phyloP scores from a whole-genome alignment of 2,329 filamentous ascomycete species.

The Coleophoma cylindrospora region DNA sequence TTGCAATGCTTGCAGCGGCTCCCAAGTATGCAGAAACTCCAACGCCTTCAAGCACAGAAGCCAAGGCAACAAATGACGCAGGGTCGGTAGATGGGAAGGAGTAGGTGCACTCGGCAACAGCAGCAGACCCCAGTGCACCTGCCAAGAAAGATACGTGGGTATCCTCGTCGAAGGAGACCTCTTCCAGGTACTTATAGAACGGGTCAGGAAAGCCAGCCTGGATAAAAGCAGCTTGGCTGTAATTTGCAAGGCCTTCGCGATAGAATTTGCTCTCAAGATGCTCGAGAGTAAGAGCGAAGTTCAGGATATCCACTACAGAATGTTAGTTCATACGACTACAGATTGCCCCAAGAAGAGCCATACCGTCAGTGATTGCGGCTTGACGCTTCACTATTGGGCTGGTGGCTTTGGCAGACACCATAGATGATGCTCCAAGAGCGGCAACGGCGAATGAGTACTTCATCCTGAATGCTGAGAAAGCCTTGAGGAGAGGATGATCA shows the following conservation, averaged over 20 bases:
- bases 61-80: slow-evolving; percentile 44
- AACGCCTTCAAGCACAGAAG: slow-evolving; percentile 50
- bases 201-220: slow-evolving; percentile 41
- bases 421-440: slow-evolving; percentile 11
- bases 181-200: slow-evolving; percentile 53
- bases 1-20: slow-evolving; percentile 52
- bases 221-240: slow-evolving; percentile 44
- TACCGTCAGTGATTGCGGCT: slow-evolving; percentile 10
- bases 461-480: slow-evolving; percentile 9
- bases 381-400: slow-evolving; percentile 7
- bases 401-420: slow-evolving; percentile 8
- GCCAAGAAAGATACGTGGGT: slow-evolving; percentile 53
- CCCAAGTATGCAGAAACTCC: slow-evolving; percentile 57
- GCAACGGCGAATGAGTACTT: slow-evolving; percentile 13
- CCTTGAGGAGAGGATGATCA: slow-evolving; percentile 2
- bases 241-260: slow-evolving; percentile 51
- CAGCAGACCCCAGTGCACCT: slow-evolving; percentile 38
- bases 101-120: slow-evolving; percentile 52
- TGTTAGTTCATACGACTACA: not conserved
- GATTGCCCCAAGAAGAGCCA: not conserved
- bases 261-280: slow-evolving; percentile 61
- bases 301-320: slow-evolving; percentile 29
- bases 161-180: slow-evolving; percentile 48
- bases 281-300: slow-evolving; percentile 46
- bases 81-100: slow-evolving; percentile 44